Evolutionary conservation across 768 basidiomycete species (phyloP).

Genomic region (Gloeopeniophorella convolvens): DNA sequence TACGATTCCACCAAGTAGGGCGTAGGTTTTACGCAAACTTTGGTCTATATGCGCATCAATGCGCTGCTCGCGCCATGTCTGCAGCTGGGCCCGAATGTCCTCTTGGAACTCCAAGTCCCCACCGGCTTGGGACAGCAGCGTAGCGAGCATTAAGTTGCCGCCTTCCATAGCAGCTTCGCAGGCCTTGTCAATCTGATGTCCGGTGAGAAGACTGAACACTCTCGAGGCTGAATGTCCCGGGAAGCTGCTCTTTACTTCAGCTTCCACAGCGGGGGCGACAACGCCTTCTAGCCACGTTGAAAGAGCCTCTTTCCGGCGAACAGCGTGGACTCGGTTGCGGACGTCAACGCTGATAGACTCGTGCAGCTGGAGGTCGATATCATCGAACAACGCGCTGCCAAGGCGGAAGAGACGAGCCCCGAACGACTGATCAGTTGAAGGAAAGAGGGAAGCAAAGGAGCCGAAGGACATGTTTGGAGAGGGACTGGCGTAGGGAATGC

Average conservation of each 20-base stretch:
- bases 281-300: conserved; percentile 80
- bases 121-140: conserved; percentile 80
- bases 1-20: conserved; percentile 73
- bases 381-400: conserved; percentile 84
- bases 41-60: conserved; percentile 62
- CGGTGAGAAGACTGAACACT: conserved; percentile 76
- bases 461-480: conserved; percentile 63
- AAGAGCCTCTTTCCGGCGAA: conserved; percentile 74
- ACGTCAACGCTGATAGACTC: conserved; percentile 52
- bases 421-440: conserved; percentile 59
- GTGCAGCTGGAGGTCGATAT: conserved; percentile 59
- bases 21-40: conserved; percentile 73
- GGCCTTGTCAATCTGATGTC: conserved; percentile 83
- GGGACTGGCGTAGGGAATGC: conserved; percentile 63
- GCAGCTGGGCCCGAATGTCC: conserved; percentile 69
- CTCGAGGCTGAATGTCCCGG: conserved; percentile 39
- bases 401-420: conserved; percentile 85
- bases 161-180: conserved; percentile 66
- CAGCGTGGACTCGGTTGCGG: conserved; percentile 47
- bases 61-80: conserved; percentile 76
- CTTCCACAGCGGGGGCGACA: conserved; percentile 64
- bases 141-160: conserved; percentile 79
- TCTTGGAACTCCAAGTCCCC: conserved; percentile 69
- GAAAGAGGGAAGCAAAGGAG: conserved; percentile 69
- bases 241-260: conserved; percentile 51